phyloP scores from a whole-genome alignment of 768 basidiomycete genomes.

The Kwoniella sp. region DNA sequence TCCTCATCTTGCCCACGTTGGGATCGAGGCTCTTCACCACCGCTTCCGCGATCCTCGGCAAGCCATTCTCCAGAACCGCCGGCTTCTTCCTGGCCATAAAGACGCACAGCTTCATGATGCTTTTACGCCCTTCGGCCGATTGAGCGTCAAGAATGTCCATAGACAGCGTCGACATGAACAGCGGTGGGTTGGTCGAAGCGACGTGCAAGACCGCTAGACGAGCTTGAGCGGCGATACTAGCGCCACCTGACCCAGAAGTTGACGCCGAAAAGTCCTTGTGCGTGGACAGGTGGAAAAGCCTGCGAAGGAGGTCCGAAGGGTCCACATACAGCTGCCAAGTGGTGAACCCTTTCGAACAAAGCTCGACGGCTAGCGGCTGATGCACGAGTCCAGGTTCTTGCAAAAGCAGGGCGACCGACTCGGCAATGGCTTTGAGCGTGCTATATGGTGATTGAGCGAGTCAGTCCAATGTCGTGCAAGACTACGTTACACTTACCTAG shows the following conservation, averaged over 20 bases:
- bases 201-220: slow-evolving; percentile 78
- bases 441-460: slow-evolving; percentile 51
- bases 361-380: slow-evolving; percentile 73
- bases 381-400: slow-evolving; percentile 62
- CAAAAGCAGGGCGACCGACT: slow-evolving; percentile 72
- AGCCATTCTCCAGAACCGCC: slow-evolving; percentile 71
- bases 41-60: slow-evolving; percentile 84
- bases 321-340: slow-evolving; percentile 95
- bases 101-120: slow-evolving; percentile 87
- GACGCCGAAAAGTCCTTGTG: slow-evolving; percentile 25
- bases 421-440: slow-evolving; percentile 74
- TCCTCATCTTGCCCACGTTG: slow-evolving; percentile 64
- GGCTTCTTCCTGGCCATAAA: slow-evolving; percentile 93
- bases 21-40: slow-evolving; percentile 96
- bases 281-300: slow-evolving; percentile 76
- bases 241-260: slow-evolving; percentile 48
- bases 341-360: slow-evolving; percentile 84
- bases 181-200: slow-evolving; percentile 70
- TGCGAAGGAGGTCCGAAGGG: slow-evolving; percentile 77
- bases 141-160: slow-evolving; percentile 75
- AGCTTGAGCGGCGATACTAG: slow-evolving; percentile 71
- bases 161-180: slow-evolving; percentile 91
- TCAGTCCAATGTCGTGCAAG: neutral
- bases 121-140: slow-evolving; percentile 66
- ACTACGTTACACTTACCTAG: slow-evolving; percentile 56